Base-by-base conservation (phyloP, 805 yeast genomes). In the Scheffersomyces spartinae region DNA sequence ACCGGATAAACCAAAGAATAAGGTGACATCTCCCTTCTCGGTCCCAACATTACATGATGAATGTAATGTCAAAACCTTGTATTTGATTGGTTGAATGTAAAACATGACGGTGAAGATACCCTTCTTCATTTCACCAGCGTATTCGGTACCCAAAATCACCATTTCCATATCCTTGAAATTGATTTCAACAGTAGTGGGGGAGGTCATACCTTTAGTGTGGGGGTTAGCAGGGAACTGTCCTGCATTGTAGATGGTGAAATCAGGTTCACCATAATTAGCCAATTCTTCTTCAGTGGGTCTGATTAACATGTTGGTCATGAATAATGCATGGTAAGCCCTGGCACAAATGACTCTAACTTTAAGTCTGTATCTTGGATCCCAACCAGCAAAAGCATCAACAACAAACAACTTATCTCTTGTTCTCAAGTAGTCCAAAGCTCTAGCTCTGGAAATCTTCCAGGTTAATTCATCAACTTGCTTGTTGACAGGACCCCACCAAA, bases 401-500 rank as follows among this genome's bases (percentile, higher is more conserved):
- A 88, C 86, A 59, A 80, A 88, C 45, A 91, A 74, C 54, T 85
- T 84, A 44, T 80, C 86, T 61, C 95, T 80, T 29, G 97, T 88
- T 69, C 94, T 81, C 55, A 88, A 71, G 65, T 86, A 88, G 60
- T 88, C 98, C 40, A 86, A 71, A 26, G 98, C 97, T 62, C 98
- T 82, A 43, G 88, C 88, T 55, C 94, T 79, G 54, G 93, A 82
- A 45, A 88, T 85, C 44, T 74, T 72, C 97, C 97, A 88, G 13
- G 95, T 85, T 52, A 77, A 75, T 59, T 84, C 94, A 33, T 83
- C 79, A 42, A 88, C 86, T 61, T 88, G 82, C 61, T 81, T 84
- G 66, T 88, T 88, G 40, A 88, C 98, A 2, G 97, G 97, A 14
- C 98, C 98, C 98, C 98, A 88, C 98, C 98, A 88, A 43, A 88